Evolutionary conservation across 805 yeast species (phyloP).

Genomic region (Pichia exigua): DNA sequence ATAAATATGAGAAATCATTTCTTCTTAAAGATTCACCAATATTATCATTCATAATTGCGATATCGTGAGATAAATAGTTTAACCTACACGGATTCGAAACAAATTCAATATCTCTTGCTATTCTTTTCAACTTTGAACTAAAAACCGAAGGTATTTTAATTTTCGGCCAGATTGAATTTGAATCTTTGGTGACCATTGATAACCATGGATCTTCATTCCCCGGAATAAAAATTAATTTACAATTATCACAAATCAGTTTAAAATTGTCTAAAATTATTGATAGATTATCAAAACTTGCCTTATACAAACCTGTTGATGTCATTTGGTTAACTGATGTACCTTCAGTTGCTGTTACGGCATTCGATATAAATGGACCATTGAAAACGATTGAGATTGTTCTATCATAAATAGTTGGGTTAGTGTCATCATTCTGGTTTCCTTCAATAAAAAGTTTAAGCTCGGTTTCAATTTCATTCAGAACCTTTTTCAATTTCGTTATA

Average conservation of each 20-base stretch:
- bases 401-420: neutral
- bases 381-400: constrained; percentile 47
- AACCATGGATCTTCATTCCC: constrained; percentile 96
- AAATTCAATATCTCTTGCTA: constrained; percentile 44
- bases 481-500: constrained; percentile 56
- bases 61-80: constrained; percentile 76
- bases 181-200: constrained; percentile 57
- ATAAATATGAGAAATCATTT: constrained; percentile 52
- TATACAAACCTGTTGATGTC: constrained; percentile 49
- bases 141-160: constrained; percentile 63
- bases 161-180: constrained; percentile 62
- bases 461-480: constrained; percentile 47
- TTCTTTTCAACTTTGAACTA: constrained; percentile 55
- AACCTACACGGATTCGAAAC: constrained; percentile 75
- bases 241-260: constrained; percentile 42
- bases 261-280: constrained; percentile 57
- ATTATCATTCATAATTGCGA: constrained; percentile 68
- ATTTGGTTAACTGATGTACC: constrained; percentile 41
- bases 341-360: constrained; percentile 50
- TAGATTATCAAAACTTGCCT: constrained; percentile 62
- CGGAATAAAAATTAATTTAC: constrained; percentile 69
- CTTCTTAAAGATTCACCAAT: constrained; percentile 62
- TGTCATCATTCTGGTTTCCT: constrained; percentile 9
- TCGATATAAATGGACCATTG: constrained; percentile 71
- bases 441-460: constrained; percentile 29